Percentiles rank a stretch among this genome's conserved stretches.
phyloP scores from a whole-genome alignment of 345 rosid genomes.

The Lepidium aucheri region DNA sequence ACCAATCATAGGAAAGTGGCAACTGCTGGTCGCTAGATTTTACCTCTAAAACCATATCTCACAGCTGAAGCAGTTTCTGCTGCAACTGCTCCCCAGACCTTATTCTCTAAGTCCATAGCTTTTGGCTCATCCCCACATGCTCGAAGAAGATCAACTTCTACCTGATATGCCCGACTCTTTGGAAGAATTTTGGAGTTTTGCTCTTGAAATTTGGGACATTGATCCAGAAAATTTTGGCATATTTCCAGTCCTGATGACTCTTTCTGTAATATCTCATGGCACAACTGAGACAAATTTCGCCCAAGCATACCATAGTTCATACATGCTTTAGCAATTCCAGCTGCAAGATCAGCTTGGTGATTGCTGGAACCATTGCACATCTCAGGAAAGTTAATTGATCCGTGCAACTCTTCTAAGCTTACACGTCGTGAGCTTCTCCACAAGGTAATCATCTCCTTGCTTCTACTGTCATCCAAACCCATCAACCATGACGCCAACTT shows the following conservation, averaged over 20 bases:
- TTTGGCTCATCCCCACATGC: slow-evolving; percentile 57
- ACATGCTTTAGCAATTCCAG: slow-evolving; percentile 91
- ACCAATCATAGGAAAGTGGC: background rate
- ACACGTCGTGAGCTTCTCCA: slow-evolving; percentile 79
- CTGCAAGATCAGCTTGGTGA: slow-evolving; percentile 93
- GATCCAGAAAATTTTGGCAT: slow-evolving; percentile 63
- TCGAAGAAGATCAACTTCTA: slow-evolving; percentile 83
- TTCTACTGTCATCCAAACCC: slow-evolving; percentile 57
- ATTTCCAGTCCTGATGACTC: slow-evolving; percentile 48
- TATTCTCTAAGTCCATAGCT: slow-evolving; percentile 55
- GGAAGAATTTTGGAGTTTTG: slow-evolving; percentile 87
- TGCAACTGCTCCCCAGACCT: slow-evolving; percentile 89
- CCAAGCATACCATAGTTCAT: slow-evolving; percentile 87
- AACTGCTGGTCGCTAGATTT: background rate
- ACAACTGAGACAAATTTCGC: slow-evolving; percentile 67
- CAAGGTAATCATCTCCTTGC: slow-evolving; percentile 34
- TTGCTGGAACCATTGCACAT: slow-evolving; percentile 77
- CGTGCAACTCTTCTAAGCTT: slow-evolving; percentile 95
- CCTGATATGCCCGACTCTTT: slow-evolving; percentile 84
- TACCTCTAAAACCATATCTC: slow-evolving; percentile 91
- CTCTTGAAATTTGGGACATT: slow-evolving; percentile 62
- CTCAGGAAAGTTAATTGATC: slow-evolving; percentile 79
- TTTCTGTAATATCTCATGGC: slow-evolving; percentile 79
- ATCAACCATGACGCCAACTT: slow-evolving; percentile 74
- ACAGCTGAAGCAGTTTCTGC: slow-evolving; percentile 96